Base-by-base conservation (phyloP, 345 rosid genomes). In the Salix purpurea region DNA sequence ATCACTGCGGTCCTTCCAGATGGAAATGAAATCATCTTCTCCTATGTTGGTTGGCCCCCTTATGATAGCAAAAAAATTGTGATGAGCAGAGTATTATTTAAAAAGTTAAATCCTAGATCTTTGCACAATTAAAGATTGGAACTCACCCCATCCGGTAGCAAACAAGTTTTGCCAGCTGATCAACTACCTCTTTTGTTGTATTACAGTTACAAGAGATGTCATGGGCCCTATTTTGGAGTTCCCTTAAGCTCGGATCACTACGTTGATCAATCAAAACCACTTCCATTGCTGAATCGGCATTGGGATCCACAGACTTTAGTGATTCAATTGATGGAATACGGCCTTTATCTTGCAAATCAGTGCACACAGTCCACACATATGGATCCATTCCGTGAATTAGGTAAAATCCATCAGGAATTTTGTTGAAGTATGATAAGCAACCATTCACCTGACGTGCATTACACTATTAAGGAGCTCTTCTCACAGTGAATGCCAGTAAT, bases 331-430 rank as follows among this genome's bases (percentile, higher is more conserved):
- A 89, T 62, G 99, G 99, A 77, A 94, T 90, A 65, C 97, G 97
- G 40, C 97, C 97, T 83, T 84, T 84, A 79, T 94, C 94, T 40
- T 89, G 97, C 58, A 86, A 68, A 85, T 96, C 98, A 40, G 92
- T 87, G 89, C 98, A 96, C 67, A 96, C 77, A 40, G 92, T 86
- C 99, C 99, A 96, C 65, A 90, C 85, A 82, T 91, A 94, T 36
- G 98, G 95, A 85, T 92, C 89, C 90, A 96, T 83, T 80, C 99
- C 99, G 83, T 86, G 74, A 76, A 96, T 90, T 80, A 85, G 83
- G 84, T 91, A 96, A 88, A 96, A 94, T 39, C 99, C 98, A 90
- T 96, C 98, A 28, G 99, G 98, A 84, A 96, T 87, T 87, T 85
- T 91, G 81, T 94, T 97, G 37, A 83, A 88, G 83, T 96, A 96